Conservation (phyloP, 1,284 basidiomycete genomes). For the Microbotryum lychnidis-dioicae region DNA sequence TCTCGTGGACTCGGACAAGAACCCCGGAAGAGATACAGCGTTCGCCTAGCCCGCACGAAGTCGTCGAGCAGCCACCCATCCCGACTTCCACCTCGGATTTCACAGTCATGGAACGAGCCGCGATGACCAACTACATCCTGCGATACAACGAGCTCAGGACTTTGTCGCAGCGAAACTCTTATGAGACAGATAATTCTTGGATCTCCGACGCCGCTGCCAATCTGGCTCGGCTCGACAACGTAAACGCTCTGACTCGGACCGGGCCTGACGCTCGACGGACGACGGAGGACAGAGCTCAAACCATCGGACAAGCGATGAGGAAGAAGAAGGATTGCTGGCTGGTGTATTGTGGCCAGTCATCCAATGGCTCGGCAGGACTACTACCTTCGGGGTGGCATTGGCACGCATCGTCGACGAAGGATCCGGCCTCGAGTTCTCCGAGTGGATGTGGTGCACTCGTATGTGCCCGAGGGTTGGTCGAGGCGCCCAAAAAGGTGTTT, state of each 20-base stretch:
- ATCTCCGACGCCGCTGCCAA: neutral
- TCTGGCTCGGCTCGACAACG: neutral
- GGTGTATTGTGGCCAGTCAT: conserved; percentile 22
- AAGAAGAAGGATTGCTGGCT: conserved; percentile 12
- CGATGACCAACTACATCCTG: neutral
- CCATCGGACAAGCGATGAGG: conserved; percentile 16
- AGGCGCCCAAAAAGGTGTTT: conserved; percentile 12
- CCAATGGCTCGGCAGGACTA: neutral
- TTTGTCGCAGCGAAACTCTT: neutral
- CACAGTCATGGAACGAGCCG: neutral
- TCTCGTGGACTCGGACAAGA: too few relatives aligned
- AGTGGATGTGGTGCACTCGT: conserved; percentile 20
- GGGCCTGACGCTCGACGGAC: neutral
- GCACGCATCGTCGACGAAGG: neutral
- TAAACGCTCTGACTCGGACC: neutral
- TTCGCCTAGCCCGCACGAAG: too few relatives aligned
- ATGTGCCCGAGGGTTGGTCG: conserved; percentile 12
- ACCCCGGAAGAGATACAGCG: too few relatives aligned
- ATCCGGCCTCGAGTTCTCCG: neutral
- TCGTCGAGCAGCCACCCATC: too few relatives aligned
- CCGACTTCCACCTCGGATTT: too few relatives aligned
- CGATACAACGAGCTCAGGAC: neutral
- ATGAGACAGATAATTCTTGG: too few relatives aligned
- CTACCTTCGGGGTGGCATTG: neutral
- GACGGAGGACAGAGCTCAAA: conserved; percentile 12